Evolutionary conservation across 805 yeast species (phyloP), one percentile per base, ranked within the genome.

Genomic region (Ogataea parapolymorpha): DNA sequence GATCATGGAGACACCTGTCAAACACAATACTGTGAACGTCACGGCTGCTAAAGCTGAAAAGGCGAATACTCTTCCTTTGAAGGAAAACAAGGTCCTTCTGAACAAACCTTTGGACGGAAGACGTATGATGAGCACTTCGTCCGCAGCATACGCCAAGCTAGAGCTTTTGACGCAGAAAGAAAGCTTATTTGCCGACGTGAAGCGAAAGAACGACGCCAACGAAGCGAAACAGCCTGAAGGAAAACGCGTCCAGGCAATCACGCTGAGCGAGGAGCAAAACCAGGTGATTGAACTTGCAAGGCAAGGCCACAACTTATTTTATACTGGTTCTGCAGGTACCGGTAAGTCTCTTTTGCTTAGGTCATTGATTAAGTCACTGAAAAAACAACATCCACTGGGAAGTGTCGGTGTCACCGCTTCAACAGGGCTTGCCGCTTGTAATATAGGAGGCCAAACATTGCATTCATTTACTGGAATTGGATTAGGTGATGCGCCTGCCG

Each of bases 241-340:
- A 6, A 53, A 53, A 35, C 39, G 26, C 3, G 58, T 51, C 10
- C 56, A 54, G 36, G 55, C 63, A 4, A 46, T 59, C 56, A 54
- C 55, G 48, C 54, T 77, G 8, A 73, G 79, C 49, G 70, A 70
- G 16, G 93, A 85, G 55, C 95, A 85, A 55, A 72, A 74, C 42
- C 64, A 72, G 36, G 79, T 93, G 16, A 70, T 86, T 9, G 75
- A 79, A 8, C 62, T 85, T 39, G 95, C 65, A 5, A 62, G 76
- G 32, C 56, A 68, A 16, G 89, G 95, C 0, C 65, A 69, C 13
- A 86, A 82, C 44, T 65, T 93, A 3, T 93, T 93, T 58, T 93
- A 86, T 59, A 93, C 99, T 0, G 99, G 99, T 37, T 88, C 97
- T 25, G 99, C 99, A 0, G 99, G 99, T 55, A 93, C 99, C 0